Evolutionary conservation across 257 asterid species (phyloP).

Genomic region (Solanum bulbocastanum): DNA sequence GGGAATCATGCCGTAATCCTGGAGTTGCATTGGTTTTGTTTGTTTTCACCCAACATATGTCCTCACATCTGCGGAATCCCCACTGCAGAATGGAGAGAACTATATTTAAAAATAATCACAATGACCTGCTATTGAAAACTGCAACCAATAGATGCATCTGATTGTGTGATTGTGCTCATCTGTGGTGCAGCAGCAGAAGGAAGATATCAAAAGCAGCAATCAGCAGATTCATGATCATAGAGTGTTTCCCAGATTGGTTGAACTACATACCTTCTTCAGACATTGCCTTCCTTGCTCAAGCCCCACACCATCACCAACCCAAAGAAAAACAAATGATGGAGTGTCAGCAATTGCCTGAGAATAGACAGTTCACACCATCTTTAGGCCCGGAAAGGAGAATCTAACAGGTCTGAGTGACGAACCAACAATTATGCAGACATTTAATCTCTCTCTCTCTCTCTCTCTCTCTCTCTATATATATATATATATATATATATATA

Average conservation of each 20-base stretch:
- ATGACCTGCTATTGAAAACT: background rate
- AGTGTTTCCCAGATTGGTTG: background rate
- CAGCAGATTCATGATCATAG: background rate
- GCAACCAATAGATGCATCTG: background rate
- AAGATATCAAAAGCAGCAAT: background rate
- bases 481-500: no score
- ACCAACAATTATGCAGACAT: background rate
- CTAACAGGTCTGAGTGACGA: background rate
- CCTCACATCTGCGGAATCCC: slow-evolving; percentile 99
- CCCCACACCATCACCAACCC: slow-evolving; percentile 99
- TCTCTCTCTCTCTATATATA: no score
- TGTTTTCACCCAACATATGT: slow-evolving; percentile 99
- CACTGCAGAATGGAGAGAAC: slow-evolving; percentile 43
- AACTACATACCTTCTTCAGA: slow-evolving; percentile 68
- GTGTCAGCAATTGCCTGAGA: slow-evolving; percentile 92
- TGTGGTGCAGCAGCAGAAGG: background rate
- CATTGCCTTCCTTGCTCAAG: slow-evolving; percentile 99
- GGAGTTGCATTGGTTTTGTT: slow-evolving; percentile 90
- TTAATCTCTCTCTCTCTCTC: background rate
- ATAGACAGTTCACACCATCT: slow-evolving; percentile 1
- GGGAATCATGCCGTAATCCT: slow-evolving; percentile 96
- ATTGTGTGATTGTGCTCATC: background rate
- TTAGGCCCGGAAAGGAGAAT: background rate
- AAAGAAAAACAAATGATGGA: slow-evolving; percentile 94
- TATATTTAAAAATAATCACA: background rate